Evolutionary conservation across 164 flowering plant genomes (phyloP).

Genomic region (Tinospora cordifolia): DNA sequence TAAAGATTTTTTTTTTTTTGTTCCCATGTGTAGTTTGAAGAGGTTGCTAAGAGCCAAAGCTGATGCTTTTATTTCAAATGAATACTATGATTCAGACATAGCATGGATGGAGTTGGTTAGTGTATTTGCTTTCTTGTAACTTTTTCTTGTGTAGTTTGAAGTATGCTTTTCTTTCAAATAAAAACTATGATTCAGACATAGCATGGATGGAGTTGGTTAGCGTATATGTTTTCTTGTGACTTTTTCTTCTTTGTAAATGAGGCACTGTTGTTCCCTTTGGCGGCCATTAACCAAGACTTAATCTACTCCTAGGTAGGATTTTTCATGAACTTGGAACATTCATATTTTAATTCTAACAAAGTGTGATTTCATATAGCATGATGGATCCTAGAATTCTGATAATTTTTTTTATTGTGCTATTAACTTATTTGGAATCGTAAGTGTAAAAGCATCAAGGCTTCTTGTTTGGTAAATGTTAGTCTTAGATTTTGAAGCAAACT

Average conservation of each 20-base stretch:
- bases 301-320: no score
- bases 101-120: constrained; percentile 98
- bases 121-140: constrained; percentile 7
- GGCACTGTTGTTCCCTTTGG: no score
- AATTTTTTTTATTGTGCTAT: no score
- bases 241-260: constrained; percentile 7
- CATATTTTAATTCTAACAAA: neutral
- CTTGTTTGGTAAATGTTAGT: neutral
- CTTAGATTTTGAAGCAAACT: neutral
- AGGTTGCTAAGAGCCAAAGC: constrained; percentile 75
- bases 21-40: constrained; percentile 59
- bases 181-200: constrained; percentile 87
- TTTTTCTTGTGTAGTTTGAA: constrained; percentile 64
- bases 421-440: neutral
- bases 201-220: constrained; percentile 98
- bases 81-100: constrained; percentile 87
- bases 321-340: neutral
- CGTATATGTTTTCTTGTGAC: constrained; percentile 6
- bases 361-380: neutral
- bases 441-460: neutral
- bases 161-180: constrained; percentile 89
- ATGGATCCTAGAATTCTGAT: neutral
- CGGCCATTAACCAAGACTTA: no score
- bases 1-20: constrained; percentile 1
- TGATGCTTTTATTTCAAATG: constrained; percentile 84